These are phyloP conservation scores for Annulohypoxylon nitens DNA, from an alignment of 495 filamentous ascomycete species.

Conservation along the genomic window DNA sequence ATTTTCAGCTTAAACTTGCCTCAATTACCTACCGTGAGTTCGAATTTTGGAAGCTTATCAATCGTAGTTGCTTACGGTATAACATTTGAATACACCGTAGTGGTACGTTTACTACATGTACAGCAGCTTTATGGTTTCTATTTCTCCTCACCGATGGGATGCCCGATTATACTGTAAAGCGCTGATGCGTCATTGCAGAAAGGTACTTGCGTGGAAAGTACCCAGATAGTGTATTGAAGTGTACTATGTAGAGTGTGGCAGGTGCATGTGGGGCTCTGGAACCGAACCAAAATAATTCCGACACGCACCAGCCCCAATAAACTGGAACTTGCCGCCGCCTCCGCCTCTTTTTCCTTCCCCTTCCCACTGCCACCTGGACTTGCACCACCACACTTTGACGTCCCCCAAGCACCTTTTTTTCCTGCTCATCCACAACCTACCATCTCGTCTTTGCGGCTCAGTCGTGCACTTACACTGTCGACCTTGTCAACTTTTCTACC, in stretches of 20 bases:
- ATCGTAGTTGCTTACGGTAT: slow-evolving; percentile 9
- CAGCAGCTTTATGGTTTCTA: background rate
- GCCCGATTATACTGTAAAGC: slow-evolving; percentile 11
- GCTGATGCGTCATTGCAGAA: background rate
- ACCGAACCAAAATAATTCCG: slow-evolving; percentile 47
- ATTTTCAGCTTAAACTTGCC: background rate
- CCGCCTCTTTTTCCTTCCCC: slow-evolving; percentile 48
- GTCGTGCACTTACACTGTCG: slow-evolving; percentile 51
- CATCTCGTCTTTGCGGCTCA: slow-evolving; percentile 54
- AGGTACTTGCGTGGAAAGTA: slow-evolving; percentile 31
- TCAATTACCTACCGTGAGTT: background rate
- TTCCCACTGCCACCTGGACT: slow-evolving; percentile 51
- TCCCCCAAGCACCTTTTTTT: slow-evolving; percentile 51
- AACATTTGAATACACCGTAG: background rate
- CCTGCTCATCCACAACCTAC: slow-evolving; percentile 52
- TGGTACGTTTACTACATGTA: background rate
- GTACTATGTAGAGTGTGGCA: background rate
- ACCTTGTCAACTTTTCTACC: slow-evolving; percentile 30
- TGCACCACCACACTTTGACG: slow-evolving; percentile 55
- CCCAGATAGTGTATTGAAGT: background rate
- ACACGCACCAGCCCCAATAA: slow-evolving; percentile 48
- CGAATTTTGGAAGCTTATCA: background rate
- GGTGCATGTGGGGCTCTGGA: background rate
- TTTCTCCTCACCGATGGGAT: background rate
- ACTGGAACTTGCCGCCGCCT: slow-evolving; percentile 47